phyloP scores from a whole-genome alignment of 352 stramenopile genomes.

The Peronospora belbahrii region DNA sequence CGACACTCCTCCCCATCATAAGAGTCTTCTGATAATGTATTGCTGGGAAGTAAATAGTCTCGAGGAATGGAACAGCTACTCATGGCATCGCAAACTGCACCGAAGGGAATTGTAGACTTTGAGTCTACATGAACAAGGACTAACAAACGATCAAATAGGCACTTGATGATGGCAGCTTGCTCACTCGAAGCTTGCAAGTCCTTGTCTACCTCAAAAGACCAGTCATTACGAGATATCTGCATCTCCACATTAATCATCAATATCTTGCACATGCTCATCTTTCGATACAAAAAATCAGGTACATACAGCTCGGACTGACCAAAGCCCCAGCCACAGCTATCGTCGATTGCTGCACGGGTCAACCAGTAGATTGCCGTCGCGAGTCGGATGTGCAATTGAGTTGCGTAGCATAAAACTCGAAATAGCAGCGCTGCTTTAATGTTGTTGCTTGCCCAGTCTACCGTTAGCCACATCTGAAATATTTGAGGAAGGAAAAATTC shows the following conservation, averaged over 20 bases:
- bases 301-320: conserved; percentile 68
- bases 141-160: conserved; percentile 53
- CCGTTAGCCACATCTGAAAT: conserved; percentile 79
- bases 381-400: conserved; percentile 70
- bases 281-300: conserved; percentile 68
- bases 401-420: conserved; percentile 61
- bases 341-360: conserved; percentile 62
- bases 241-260: conserved; percentile 80
- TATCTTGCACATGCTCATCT: conserved; percentile 75
- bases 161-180: conserved; percentile 54
- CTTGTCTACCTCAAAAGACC: conserved; percentile 49
- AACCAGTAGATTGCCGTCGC: conserved; percentile 78
- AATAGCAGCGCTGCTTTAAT: conserved; percentile 72
- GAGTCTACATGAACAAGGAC: conserved; percentile 36
- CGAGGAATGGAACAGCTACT: conserved; percentile 37
- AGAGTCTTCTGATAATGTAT: conserved; percentile 28
- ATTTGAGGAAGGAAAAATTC: conserved; percentile 82
- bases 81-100: conserved; percentile 51
- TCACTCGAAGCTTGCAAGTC: conserved; percentile 56
- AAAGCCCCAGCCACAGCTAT: conserved; percentile 76
- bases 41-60: conserved; percentile 35
- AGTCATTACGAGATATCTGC: conserved; percentile 57
- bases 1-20: conserved; percentile 26
- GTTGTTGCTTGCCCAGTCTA: conserved; percentile 66
- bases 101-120: conserved; percentile 32